Evolutionary conservation across 2,329 filamentous ascomycete species (phyloP).

Genomic region (Alternaria angustiovoidea): DNA sequence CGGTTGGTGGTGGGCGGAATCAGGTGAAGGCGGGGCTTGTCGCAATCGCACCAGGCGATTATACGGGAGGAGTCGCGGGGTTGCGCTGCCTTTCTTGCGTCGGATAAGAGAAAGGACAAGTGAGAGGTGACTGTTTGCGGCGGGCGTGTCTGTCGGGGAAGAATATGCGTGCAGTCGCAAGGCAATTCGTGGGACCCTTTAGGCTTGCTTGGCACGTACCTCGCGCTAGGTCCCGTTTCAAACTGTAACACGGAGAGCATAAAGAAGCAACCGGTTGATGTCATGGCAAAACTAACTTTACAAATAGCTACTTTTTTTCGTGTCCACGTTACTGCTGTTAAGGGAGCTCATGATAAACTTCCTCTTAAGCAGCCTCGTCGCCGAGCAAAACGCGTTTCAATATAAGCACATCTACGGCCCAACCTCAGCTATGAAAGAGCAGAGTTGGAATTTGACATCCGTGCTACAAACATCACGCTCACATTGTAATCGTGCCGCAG

Average conservation of each 20-base stretch:
- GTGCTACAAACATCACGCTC: slow-evolving; percentile 68
- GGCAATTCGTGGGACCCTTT: slow-evolving; percentile 21
- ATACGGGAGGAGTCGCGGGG: slow-evolving; percentile 33
- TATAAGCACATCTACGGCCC: slow-evolving; percentile 95
- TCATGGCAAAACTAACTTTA: slow-evolving; percentile 71
- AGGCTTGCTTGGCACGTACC: slow-evolving; percentile 14
- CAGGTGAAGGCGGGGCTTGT: slow-evolving; percentile 29
- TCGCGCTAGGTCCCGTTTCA: slow-evolving; percentile 29
- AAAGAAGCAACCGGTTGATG: slow-evolving; percentile 17
- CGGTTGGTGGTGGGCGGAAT: slow-evolving; percentile 26
- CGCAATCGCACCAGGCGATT: slow-evolving; percentile 48
- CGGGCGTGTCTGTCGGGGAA: slow-evolving; percentile 29
- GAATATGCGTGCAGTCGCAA: slow-evolving; percentile 36
- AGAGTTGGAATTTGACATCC: slow-evolving; percentile 99
- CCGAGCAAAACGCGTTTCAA: slow-evolving; percentile 39
- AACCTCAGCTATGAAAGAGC: slow-evolving; percentile 82
- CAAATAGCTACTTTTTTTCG: background rate
- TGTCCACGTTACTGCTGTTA: slow-evolving; percentile 35
- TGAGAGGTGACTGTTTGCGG: slow-evolving; percentile 22
- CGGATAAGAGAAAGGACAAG: slow-evolving; percentile 22
- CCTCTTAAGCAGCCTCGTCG: slow-evolving; percentile 35
- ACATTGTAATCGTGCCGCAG: background rate
- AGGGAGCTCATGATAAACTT: slow-evolving; percentile 17
- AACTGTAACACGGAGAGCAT: slow-evolving; percentile 3
- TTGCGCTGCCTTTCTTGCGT: slow-evolving; percentile 20